Evolutionary conservation across 805 yeast species (phyloP), one percentile per base, ranked within the genome.

Genomic region (Suhomyces kilbournensis): DNA sequence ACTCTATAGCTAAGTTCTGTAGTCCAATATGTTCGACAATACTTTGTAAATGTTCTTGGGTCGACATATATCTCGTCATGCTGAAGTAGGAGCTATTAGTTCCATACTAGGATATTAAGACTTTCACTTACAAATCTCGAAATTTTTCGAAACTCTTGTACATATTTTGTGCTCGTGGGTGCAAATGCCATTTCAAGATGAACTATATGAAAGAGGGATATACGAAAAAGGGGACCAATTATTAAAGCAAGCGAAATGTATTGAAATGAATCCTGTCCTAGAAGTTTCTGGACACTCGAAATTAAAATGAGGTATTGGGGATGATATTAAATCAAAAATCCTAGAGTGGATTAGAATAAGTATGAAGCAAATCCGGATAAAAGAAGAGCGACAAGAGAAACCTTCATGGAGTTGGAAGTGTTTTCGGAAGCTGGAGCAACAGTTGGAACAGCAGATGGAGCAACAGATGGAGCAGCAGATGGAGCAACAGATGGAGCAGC

Each of bases 361-460:
- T 9, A 38, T 7, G 42, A 38, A 19, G 23, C 42, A 19, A 17
- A 14, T 6, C 23, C 42, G 5, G 42, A 17, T 14, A 38, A 10
- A 19, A 19, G 14, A 10, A 38, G 23, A 10, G 23, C 42, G 9
- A 38, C 20, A 12, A 38, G 20, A 10, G 42, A 38, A 19, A 23
- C 42, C 23, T 38, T 38, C 42, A 17, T 8, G 23, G 22, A 17
- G 42, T 38, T 38, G 23, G 42, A 38, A 17, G 22, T 7, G 23
- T 38, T 38, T 38, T 38, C 42, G n/a, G 51, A 34, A 8, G n/a
- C 56, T 58, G 50, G 50, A 46, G 55, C 53, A 47, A 44, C 53
- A 30, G 32, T 59, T 49, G 51, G 54, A 46, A 30, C 57, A 52
- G 47, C 49, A 23, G 51, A 32, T 30, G 20, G 51, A 25, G 39